Conservation (phyloP, 768 basidiomycete genomes). For the Tulasnella calospora region DNA sequence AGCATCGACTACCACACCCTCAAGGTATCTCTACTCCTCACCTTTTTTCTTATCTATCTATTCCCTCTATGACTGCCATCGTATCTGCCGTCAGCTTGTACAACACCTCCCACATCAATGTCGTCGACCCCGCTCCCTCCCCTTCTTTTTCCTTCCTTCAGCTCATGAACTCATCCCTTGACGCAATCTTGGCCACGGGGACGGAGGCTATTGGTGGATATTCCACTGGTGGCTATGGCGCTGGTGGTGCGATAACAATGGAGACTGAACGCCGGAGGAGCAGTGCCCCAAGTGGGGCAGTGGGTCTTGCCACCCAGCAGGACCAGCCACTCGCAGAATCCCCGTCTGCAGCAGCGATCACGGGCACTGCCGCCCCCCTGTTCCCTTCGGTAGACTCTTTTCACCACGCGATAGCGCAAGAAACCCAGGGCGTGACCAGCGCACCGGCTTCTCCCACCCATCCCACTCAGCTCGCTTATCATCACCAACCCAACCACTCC, state of each 20-base stretch:
- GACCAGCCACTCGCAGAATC: conserved; percentile 3
- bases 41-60: neutral
- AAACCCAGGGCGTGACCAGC: neutral
- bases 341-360: neutral
- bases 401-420: neutral
- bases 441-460: neutral
- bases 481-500: neutral
- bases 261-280: conserved; percentile 15
- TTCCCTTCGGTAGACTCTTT: neutral
- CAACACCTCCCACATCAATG: conserved; percentile 9
- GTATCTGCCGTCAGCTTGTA: neutral
- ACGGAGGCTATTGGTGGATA: neutral
- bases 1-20: neutral
- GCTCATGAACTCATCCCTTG: conserved; percentile 5
- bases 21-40: conserved; percentile 2
- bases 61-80: neutral
- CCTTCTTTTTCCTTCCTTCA: neutral
- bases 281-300: neutral
- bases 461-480: neutral
- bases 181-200: neutral
- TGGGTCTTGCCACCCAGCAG: neutral
- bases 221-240: neutral
- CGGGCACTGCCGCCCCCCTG: neutral
- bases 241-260: neutral
- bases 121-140: conserved; percentile 4